phyloP scores from a whole-genome alignment of 306 rosid species.

The Styphnolobium japonicum region DNA sequence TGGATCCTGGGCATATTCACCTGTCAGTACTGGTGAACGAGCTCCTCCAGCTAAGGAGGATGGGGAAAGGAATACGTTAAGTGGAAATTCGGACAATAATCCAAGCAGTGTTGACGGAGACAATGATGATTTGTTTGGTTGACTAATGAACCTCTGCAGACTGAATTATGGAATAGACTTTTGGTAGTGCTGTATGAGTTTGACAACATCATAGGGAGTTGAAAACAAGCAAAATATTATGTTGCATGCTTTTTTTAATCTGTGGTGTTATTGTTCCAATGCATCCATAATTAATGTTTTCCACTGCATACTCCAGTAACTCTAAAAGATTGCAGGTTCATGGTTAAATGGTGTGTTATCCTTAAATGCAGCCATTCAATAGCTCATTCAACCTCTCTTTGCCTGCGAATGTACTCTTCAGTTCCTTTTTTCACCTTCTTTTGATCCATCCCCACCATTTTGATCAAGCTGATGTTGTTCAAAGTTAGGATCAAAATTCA shows the following conservation, averaged over 20 bases:
- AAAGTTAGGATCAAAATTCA: too few species aligned
- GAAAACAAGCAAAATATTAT: conserved; percentile 31
- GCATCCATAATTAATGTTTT: conserved; percentile 33
- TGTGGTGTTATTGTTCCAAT: conserved; percentile 36
- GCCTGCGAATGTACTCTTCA: too few species aligned
- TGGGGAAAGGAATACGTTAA: conserved; percentile 33
- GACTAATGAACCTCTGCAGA: conserved; percentile 41
- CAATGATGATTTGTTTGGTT: conserved; percentile 84
- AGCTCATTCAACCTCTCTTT: too few species aligned
- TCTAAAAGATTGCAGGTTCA: conserved; percentile 1
- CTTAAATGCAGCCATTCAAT: not conserved
- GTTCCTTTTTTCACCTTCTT: too few species aligned
- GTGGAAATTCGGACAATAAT: conserved; percentile 46
- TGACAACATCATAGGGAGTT: conserved; percentile 29
- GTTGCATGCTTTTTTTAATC: conserved; percentile 32
- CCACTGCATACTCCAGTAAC: conserved; percentile 27
- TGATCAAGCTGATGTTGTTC: too few species aligned
- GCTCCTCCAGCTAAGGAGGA: conserved; percentile 49
- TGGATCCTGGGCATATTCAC: conserved; percentile 93
- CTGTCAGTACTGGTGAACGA: conserved; percentile 36
- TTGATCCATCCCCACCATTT: too few species aligned
- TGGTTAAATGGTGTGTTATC: conserved; percentile 7
- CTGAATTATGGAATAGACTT: conserved; percentile 26
- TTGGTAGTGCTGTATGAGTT: conserved; percentile 33
- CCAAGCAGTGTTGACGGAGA: conserved; percentile 48